phyloP scores from a whole-genome alignment of 148 eudicot genomes.

The Salicornia ramosissima region DNA sequence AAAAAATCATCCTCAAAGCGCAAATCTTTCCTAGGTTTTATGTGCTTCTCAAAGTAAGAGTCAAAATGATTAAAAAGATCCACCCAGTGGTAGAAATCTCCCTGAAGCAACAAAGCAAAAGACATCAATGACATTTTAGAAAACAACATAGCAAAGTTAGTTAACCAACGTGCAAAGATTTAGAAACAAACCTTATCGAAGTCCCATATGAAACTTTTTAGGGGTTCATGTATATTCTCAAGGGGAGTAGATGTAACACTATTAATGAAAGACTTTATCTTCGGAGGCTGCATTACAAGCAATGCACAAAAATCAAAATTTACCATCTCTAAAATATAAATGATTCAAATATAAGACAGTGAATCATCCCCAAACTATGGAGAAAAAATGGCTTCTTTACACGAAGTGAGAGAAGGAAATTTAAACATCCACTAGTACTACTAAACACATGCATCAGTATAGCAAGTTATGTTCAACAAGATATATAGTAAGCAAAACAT shows the following conservation, averaged over 20 bases:
- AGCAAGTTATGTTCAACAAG: neutral
- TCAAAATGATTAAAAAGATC: slow-evolving; percentile 93
- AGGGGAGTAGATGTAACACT: slow-evolving; percentile 65
- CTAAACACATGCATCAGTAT: neutral
- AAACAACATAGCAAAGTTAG: neutral
- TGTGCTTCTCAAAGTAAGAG: slow-evolving; percentile 74
- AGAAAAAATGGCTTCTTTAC: neutral
- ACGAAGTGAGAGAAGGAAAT: neutral
- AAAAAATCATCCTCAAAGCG: slow-evolving; percentile 70
- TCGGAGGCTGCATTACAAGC: slow-evolving; percentile 61
- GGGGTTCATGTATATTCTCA: slow-evolving; percentile 71
- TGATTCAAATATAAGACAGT: neutral
- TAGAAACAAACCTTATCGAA: slow-evolving; percentile 69
- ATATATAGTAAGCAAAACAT: neutral
- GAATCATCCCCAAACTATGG: neutral
- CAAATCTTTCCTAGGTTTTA: slow-evolving; percentile 86
- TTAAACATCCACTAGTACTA: slow-evolving; percentile 1
- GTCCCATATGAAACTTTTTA: slow-evolving; percentile 83
- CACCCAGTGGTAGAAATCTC: slow-evolving; percentile 94
- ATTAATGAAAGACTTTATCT: slow-evolving; percentile 74
- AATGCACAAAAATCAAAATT: slow-evolving; percentile 17
- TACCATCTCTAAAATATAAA: slow-evolving; percentile 7
- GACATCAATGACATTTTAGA: slow-evolving; percentile 10
- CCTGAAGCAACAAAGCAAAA: slow-evolving; percentile 45
- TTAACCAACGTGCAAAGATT: neutral